These are phyloP conservation scores for Zasmidium angulare DNA, from an alignment of 2,329 filamentous ascomycete genomes.

Conservation along the genomic window DNA sequence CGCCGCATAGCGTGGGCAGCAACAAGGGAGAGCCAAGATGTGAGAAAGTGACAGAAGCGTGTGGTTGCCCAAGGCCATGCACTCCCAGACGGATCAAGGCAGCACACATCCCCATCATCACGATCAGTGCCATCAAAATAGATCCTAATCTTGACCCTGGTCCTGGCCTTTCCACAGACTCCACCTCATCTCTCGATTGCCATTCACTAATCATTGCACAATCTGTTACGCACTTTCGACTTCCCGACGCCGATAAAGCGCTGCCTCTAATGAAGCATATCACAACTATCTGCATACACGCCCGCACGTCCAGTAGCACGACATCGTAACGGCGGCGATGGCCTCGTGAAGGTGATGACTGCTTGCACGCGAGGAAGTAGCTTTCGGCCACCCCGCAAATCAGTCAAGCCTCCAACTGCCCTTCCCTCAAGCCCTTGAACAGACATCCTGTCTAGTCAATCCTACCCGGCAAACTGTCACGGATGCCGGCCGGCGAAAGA, in stretches of 20 bases:
- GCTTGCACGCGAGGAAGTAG: no score
- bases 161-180: background rate
- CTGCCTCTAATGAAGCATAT: background rate
- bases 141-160: background rate
- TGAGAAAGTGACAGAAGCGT: background rate
- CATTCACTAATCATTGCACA: background rate
- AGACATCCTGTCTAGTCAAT: background rate
- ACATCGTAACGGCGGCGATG: no score
- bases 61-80: background rate
- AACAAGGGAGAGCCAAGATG: background rate
- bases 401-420: background rate
- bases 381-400: background rate
- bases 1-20: background rate
- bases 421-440: background rate
- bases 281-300: no score
- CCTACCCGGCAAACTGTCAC: background rate
- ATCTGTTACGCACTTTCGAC: no score
- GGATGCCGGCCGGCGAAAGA: background rate
- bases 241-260: background rate
- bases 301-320: no score
- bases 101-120: background rate
- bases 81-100: background rate
- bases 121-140: background rate
- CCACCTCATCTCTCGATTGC: background rate
- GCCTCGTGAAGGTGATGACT: no score